A percentile compares a stretch with the other conserved stretches of the same genome.
These are phyloP conservation scores for Aspergillus sp. DNA, from an alignment of 2,329 filamentous ascomycete genomes.

Conservation along the genomic window DNA sequence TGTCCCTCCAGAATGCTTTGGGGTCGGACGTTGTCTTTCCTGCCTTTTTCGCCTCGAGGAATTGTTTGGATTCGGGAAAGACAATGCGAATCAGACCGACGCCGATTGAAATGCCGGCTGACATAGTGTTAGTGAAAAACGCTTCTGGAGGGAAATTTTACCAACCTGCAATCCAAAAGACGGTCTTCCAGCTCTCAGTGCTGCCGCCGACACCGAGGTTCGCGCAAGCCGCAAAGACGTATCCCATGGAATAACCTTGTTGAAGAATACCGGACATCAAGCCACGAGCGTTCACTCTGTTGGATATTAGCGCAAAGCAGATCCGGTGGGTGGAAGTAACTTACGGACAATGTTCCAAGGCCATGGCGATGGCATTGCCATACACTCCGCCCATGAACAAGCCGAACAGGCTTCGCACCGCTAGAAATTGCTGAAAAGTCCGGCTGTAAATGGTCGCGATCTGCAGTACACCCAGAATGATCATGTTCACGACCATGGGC, in stretches of 20 bases:
- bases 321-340: neutral
- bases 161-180: conserved; percentile 66
- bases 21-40: conserved; percentile 51
- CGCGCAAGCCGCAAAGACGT: conserved; percentile 69
- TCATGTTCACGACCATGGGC: conserved; percentile 80
- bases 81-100: conserved; percentile 66
- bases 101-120: conserved; percentile 38
- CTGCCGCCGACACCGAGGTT: conserved; percentile 68
- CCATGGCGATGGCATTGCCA: conserved; percentile 76
- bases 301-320: neutral
- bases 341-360: conserved; percentile 69
- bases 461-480: conserved; percentile 68
- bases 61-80: conserved; percentile 75
- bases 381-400: conserved; percentile 81
- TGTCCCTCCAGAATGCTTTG: conserved; percentile 66
- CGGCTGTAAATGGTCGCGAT: conserved; percentile 74
- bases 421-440: conserved; percentile 73
- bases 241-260: conserved; percentile 78
- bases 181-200: conserved; percentile 63
- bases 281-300: conserved; percentile 62
- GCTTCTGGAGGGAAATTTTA: conserved; percentile 2
- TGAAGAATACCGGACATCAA: conserved; percentile 81
- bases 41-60: conserved; percentile 65
- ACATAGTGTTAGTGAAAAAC: neutral
- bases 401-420: conserved; percentile 70